Base-by-base conservation (phyloP, 768 basidiomycete genomes). In the Podaxis carcinomalis region DNA sequence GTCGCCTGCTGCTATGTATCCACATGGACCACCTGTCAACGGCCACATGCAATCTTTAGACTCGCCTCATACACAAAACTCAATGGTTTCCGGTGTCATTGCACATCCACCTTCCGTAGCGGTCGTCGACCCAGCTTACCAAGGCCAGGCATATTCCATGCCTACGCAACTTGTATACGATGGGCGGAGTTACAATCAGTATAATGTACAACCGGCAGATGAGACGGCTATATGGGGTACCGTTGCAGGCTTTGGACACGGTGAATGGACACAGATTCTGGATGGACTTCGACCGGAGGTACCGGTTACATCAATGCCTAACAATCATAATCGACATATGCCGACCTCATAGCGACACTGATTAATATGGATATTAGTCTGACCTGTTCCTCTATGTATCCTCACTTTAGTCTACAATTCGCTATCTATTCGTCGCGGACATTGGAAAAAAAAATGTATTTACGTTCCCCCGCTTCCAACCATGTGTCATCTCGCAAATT, bases 191-290 rank as follows among this genome's bases (percentile, higher is more conserved):
- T 83, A 83, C 64, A 58, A 72, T 14, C 73, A 75, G 49, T 81
- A 63, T 32, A 60, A 82, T 64, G 72, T 80, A 36, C 81, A 84
- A 58, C 80, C 83, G 27, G 80, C 83, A 49, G 87, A 87, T 61
- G 86, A 88, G 64, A 74, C 79, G 39, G 77, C 77, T 35, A 86
- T 90, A 78, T 92, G 90, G 89, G 89, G 89, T 46, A 81, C 89
- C 14, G 82, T 86, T 39, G 81, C 86, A 53, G 87, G 87, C 16
- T 88, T 92, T 68, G 89, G 84, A 59, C 86, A 89, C 65, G 84
- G 85, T 42, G 90, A 92, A 72, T 92, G 90, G 87, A 78, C 76
- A 2, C 78, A 79, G 57, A 78, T 81, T 60, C 73, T 91, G 72
- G 86, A 89, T 62, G 86, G 82, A 49, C 79, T 90, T 73, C 79